Percentiles rank a stretch among this genome's conserved stretches.
phyloP scores from a whole-genome alignment of 2,329 filamentous ascomycete species.

The Coleophoma crateriformis region DNA sequence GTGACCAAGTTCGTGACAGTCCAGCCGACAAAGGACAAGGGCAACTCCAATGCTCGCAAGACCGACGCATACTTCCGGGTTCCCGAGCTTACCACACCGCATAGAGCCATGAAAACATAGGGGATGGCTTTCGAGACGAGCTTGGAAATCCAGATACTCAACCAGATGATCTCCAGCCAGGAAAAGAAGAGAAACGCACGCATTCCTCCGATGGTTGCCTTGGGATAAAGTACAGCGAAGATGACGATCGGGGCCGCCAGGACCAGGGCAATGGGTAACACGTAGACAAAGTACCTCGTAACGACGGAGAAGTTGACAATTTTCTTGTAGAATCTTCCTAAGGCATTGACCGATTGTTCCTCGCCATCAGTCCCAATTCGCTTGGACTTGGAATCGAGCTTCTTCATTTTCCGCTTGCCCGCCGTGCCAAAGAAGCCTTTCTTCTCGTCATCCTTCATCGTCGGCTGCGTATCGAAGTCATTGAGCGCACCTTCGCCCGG shows the following conservation, averaged over 20 bases:
- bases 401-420: slow-evolving; percentile 43
- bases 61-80: slow-evolving; percentile 67
- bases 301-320: slow-evolving; percentile 58
- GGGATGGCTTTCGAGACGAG: slow-evolving; percentile 56
- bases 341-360: slow-evolving; percentile 53
- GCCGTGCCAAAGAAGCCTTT: slow-evolving; percentile 13
- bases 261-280: slow-evolving; percentile 56
- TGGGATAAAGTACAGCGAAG: slow-evolving; percentile 14
- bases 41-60: slow-evolving; percentile 57
- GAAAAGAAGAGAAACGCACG: slow-evolving; percentile 57
- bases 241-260: slow-evolving; percentile 59
- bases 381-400: slow-evolving; percentile 28
- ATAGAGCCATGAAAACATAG: slow-evolving; percentile 60
- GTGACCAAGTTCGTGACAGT: slow-evolving; percentile 56
- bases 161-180: slow-evolving; percentile 66
- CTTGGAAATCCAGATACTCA: slow-evolving; percentile 63
- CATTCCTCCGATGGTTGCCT: slow-evolving; percentile 31
- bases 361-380: slow-evolving; percentile 42
- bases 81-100: slow-evolving; percentile 63
- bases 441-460: slow-evolving; percentile 20
- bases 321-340: slow-evolving; percentile 61
- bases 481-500: slow-evolving; percentile 30
- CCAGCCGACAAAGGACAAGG: slow-evolving; percentile 66
- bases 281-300: slow-evolving; percentile 63
- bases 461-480: slow-evolving; percentile 8